phyloP scores from a whole-genome alignment of 2,329 filamentous ascomycete species.

The Nemania sp. region DNA sequence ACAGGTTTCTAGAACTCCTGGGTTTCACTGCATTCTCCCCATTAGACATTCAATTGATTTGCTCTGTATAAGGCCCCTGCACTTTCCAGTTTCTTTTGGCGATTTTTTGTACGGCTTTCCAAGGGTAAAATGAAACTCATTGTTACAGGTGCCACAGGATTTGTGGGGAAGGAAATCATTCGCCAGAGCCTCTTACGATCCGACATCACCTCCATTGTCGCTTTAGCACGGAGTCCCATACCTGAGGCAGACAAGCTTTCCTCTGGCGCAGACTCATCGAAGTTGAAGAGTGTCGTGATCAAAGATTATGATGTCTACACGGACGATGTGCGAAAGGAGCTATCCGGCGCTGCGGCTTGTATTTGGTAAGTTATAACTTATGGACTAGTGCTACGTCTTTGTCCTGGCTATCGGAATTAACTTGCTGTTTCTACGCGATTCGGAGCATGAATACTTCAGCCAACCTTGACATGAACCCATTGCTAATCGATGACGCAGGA shows the following conservation, averaged over 20 bases:
- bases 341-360: constrained; percentile 47
- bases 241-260: constrained; percentile 29
- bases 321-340: constrained; percentile 43
- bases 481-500: constrained; percentile 26
- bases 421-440: no score
- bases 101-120: no score
- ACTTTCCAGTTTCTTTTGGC: no score
- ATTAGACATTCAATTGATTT: no score
- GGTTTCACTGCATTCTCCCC: no score
- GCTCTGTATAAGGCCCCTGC: no score
- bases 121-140: constrained; percentile 25
- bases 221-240: constrained; percentile 45
- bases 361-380: no score
- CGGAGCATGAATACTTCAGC: no score
- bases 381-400: no score
- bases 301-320: constrained; percentile 47
- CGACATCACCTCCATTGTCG: constrained; percentile 46
- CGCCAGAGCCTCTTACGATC: constrained; percentile 45
- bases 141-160: constrained; percentile 61
- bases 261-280: constrained; percentile 37
- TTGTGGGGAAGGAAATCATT: constrained; percentile 48
- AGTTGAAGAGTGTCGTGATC: constrained; percentile 46
- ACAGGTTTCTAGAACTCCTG: no score
- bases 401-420: no score
- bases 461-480: background rate